These are phyloP conservation scores for Isoetes engelmannii DNA, from an alignment of 83 land plant species.

Conservation along the genomic window DNA sequence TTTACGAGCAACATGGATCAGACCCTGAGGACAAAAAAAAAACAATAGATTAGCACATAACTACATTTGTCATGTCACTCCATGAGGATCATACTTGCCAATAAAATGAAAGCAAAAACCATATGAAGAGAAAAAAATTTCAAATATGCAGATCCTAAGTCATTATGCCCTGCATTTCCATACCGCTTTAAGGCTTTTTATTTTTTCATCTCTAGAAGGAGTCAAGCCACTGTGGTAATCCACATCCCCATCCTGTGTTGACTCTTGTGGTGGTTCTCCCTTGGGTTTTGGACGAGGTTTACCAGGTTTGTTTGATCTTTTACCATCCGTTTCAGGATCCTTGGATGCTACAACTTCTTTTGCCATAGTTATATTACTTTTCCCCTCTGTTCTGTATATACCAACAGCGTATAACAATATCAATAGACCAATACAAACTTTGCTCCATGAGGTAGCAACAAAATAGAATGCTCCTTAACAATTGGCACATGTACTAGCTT, in stretches of 20 bases:
- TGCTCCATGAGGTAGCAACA: neutral
- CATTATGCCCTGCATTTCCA: neutral
- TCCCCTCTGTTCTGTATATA: neutral
- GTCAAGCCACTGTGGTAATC: neutral
- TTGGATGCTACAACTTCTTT: neutral
- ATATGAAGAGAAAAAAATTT: too few species aligned
- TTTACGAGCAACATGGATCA: constrained; percentile 70
- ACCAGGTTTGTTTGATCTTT: neutral
- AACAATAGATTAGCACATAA: neutral
- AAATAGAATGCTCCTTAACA: neutral
- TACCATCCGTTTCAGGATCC: neutral
- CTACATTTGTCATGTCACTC: neutral
- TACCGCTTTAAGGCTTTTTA: constrained; percentile 8
- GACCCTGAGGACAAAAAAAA: constrained; percentile 34
- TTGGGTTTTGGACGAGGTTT: constrained; percentile 9
- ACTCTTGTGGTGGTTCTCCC: neutral
- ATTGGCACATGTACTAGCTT: neutral
- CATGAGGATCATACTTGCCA: neutral
- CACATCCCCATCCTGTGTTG: neutral
- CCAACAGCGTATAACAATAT: neutral
- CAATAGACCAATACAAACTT: neutral
- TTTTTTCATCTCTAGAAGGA: neutral
- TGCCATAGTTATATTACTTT: neutral
- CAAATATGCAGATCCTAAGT: too few species aligned
- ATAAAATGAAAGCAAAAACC: neutral